Evolutionary conservation across 176 grass and related monocot genomes (phyloP), one percentile per base, ranked within the genome.

Genomic region (Musa itinerans): DNA sequence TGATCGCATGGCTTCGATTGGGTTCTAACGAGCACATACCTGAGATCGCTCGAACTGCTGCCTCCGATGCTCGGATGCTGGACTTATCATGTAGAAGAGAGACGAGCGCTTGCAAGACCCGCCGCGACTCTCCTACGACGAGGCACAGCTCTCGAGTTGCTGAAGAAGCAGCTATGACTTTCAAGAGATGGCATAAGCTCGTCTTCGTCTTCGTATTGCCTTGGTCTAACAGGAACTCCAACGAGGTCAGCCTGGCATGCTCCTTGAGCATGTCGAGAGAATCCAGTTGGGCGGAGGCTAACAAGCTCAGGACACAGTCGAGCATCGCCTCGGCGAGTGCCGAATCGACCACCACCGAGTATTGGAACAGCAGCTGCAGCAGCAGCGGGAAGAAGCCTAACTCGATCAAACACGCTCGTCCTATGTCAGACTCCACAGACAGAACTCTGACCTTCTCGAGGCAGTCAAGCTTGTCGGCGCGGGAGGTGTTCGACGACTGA

Each of bases 401-500:
- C 81, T 93, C 90, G 63, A 93, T 69, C 86, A 97, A 83, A 79
- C 85, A 90, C 25, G 87, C 81, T 61, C 71, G 87, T 58, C 90
- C 87, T 15, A 88, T 87, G 63, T 93, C 94, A 0, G 94, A 97
- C 49, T 97, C 90, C 25, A 87, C 74, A 2, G 90, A 91, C 48
- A 96, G 78, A 49, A 77, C 65, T 51, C 67, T 48, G 62, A 76
- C 74, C 82, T 89, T 90, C 26, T 66, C 78, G 20, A 97, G 86
- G 54, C 83, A 83, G 6, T 80, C 85, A 15, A 80, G 69, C 78
- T 83, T 90, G 23, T 27, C 55, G 51, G 16, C 14, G 11, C 13
- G 7, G 8, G 63, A 34, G 2, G 71, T 65, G 74, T 52, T 81
- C 8, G 61, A 62, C 9, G 86, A 83, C 71, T 81, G 79, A 16